Percentiles rank a stretch among this genome's conserved stretches.
These are phyloP conservation scores for Apiospora kogelbergensis DNA, from an alignment of 2,329 filamentous ascomycete species.

Conservation along the genomic window DNA sequence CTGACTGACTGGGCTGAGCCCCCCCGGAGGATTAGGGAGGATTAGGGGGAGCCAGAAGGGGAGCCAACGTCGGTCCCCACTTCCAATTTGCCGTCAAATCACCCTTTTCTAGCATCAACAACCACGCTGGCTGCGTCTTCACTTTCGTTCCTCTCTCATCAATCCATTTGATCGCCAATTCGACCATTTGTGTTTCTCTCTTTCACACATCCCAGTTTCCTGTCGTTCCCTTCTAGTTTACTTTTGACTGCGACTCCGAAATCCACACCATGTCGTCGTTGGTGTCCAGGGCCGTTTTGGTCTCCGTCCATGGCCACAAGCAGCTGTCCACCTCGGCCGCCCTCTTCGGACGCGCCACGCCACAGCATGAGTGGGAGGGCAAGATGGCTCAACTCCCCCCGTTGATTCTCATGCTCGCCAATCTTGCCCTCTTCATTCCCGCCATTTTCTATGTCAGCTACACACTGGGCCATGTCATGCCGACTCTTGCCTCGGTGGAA, in stretches of 20 bases:
- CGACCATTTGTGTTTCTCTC: background rate
- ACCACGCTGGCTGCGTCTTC: background rate
- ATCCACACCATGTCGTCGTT: background rate
- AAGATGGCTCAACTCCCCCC: background rate
- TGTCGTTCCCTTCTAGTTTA: background rate
- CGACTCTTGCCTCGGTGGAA: slow-evolving; percentile 57
- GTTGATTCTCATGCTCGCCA: slow-evolving; percentile 32
- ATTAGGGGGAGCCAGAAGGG: too few species aligned
- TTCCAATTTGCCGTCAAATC: background rate
- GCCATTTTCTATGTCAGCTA: slow-evolving; percentile 43
- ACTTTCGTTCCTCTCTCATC: background rate
- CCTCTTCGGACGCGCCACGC: background rate
- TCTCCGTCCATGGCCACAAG: slow-evolving; percentile 6
- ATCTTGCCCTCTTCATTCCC: slow-evolving; percentile 47
- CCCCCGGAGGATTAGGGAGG: background rate
- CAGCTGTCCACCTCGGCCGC: slow-evolving; percentile 1
- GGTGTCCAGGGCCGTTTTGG: background rate
- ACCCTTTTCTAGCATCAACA: background rate
- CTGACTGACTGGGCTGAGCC: background rate
- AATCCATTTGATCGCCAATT: background rate
- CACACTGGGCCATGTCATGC: slow-evolving; percentile 50
- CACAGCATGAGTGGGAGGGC: background rate
- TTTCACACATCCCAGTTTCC: background rate
- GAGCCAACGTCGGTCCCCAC: background rate
- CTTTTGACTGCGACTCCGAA: background rate